Conservation (phyloP, 768 basidiomycete genomes). For the Aureoboletus auriporus region DNA sequence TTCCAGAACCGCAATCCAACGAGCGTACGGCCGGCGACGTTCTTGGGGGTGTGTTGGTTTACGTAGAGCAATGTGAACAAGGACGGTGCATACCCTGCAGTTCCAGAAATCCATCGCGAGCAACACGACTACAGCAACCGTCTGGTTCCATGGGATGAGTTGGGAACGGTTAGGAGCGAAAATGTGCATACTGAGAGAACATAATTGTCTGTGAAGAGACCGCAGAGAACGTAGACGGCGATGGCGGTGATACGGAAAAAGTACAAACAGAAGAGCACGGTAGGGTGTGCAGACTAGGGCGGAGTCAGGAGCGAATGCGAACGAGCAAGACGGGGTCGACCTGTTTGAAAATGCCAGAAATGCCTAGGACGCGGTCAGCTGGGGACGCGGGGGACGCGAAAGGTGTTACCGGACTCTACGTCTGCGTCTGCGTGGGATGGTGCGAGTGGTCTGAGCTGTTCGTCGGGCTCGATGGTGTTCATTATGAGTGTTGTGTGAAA, state of each 20-base stretch:
- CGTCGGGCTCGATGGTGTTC: constrained; percentile 87
- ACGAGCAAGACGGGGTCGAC: constrained; percentile 33
- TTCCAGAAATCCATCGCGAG: constrained; percentile 99
- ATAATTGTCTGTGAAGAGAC: constrained; percentile 85
- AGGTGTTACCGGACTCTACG: constrained; percentile 65
- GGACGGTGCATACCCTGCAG: constrained; percentile 58
- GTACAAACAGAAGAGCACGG: constrained; percentile 84
- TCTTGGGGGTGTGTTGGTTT: constrained; percentile 42
- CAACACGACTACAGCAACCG: constrained; percentile 88
- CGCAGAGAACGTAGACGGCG: constrained; percentile 88
- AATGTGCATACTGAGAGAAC: constrained; percentile 75
- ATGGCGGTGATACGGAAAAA: constrained; percentile 88
- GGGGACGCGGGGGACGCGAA: neutral
- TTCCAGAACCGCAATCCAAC: constrained; percentile 99
- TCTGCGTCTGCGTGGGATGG: constrained; percentile 65
- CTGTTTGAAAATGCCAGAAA: constrained; percentile 75
- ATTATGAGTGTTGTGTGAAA: constrained; percentile 21
- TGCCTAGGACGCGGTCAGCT: constrained; percentile 37
- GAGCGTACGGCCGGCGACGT: constrained; percentile 88
- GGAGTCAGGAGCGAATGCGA: constrained; percentile 11
- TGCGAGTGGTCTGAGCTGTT: constrained; percentile 44
- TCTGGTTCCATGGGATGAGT: constrained; percentile 37
- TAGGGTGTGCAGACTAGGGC: constrained; percentile 70
- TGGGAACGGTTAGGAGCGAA: neutral
- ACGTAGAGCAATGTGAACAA: neutral